A percentile compares a stretch with the other conserved stretches of the same genome.
Evolutionary conservation across 192 early-diverging fungal species (phyloP).

Genomic region (Backusella sp.): DNA sequence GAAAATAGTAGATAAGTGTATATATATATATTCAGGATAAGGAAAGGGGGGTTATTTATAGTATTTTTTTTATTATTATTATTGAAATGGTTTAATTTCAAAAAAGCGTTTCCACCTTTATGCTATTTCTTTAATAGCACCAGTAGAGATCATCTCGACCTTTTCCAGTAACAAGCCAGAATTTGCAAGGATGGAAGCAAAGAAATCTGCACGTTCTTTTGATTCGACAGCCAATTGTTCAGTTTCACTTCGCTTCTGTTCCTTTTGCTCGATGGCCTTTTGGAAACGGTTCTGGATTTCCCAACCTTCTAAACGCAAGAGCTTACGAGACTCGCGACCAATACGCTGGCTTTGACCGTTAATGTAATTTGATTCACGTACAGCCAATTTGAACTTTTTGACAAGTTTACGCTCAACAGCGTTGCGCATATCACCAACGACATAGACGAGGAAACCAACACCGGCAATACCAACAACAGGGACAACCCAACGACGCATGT

Average conservation of each 20-base stretch:
- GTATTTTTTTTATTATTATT: background rate
- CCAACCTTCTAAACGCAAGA: conserved; percentile 67
- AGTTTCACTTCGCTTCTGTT: conserved; percentile 60
- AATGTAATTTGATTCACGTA: conserved; percentile 50
- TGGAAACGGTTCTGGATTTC: conserved; percentile 69
- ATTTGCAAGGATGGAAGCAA: conserved; percentile 1
- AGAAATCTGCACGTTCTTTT: conserved; percentile 6
- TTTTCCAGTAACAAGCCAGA: conserved; percentile 18
- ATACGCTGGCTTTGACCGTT: conserved; percentile 64
- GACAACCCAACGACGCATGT: conserved; percentile 59
- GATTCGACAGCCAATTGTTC: conserved; percentile 36
- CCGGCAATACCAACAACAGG: conserved; percentile 59
- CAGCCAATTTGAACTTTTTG: conserved; percentile 49
- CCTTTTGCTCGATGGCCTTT: conserved; percentile 70
- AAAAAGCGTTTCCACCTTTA: background rate
- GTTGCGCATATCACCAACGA: conserved; percentile 68
- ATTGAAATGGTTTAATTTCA: background rate
- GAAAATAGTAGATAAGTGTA: background rate
- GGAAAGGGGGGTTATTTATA: background rate
- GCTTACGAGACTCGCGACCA: conserved; percentile 59
- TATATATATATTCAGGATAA: background rate
- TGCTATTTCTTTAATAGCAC: conserved; percentile 3
- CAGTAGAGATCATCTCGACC: conserved; percentile 2
- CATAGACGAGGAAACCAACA: conserved; percentile 60
- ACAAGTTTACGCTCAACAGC: conserved; percentile 72